These are phyloP conservation scores for Lentinula guzmanii DNA, from an alignment of 768 basidiomycete genomes.

Conservation along the genomic window DNA sequence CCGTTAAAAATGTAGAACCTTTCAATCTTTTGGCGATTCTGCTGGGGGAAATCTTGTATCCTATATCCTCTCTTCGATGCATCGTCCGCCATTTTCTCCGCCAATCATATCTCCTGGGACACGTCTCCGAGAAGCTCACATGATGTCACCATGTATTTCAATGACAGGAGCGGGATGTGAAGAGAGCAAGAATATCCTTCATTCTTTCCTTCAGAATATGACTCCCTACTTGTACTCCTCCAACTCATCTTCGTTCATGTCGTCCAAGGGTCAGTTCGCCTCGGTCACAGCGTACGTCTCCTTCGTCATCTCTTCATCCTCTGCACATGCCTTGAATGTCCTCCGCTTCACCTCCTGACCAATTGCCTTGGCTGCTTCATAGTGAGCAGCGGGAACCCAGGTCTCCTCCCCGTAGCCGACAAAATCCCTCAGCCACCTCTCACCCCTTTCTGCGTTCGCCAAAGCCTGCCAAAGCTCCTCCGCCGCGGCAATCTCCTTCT, in stretches of 20 bases:
- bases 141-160: slow-evolving; percentile 26
- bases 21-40: slow-evolving; percentile 15
- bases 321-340: slow-evolving; percentile 13
- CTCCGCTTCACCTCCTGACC: slow-evolving; percentile 15
- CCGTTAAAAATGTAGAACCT: slow-evolving; percentile 11
- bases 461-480: slow-evolving; percentile 17
- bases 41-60: slow-evolving; percentile 14
- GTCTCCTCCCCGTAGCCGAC: slow-evolving; percentile 19
- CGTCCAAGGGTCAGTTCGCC: slow-evolving; percentile 32
- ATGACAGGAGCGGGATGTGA: slow-evolving; percentile 14
- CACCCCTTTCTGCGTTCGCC: slow-evolving; percentile 12
- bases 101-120: slow-evolving; percentile 12
- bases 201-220: slow-evolving; percentile 11
- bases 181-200: not conserved
- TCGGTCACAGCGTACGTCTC: slow-evolving; percentile 22
- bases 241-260: slow-evolving; percentile 27
- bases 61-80: slow-evolving; percentile 14
- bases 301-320: slow-evolving; percentile 13
- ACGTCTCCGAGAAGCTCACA: slow-evolving; percentile 23
- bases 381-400: slow-evolving; percentile 24
- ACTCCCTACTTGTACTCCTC: not conserved
- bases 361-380: slow-evolving; percentile 22
- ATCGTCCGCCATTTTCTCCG: slow-evolving; percentile 13
- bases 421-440: slow-evolving; percentile 11
- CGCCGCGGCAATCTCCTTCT: slow-evolving; percentile 18